These are phyloP conservation scores for Xylaria nigripes DNA, from an alignment of 495 filamentous ascomycete genomes.

Conservation along the genomic window DNA sequence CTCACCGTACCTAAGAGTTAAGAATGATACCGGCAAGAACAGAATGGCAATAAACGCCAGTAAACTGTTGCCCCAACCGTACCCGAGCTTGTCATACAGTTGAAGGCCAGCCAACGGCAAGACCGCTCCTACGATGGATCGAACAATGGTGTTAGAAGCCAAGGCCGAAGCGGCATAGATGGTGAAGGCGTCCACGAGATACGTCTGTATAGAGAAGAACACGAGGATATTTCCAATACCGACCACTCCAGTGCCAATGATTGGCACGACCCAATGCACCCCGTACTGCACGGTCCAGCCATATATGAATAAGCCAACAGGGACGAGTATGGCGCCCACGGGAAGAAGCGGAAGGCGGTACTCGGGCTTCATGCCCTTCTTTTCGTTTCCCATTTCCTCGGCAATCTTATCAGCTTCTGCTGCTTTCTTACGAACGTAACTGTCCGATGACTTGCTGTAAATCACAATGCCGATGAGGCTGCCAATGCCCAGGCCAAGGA, in stretches of 20 bases:
- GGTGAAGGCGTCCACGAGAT: conserved; percentile 52
- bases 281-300: conserved; percentile 50
- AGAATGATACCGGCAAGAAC: conserved; percentile 42
- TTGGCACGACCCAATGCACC: conserved; percentile 56
- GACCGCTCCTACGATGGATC: conserved; percentile 48
- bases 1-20: conserved; percentile 48
- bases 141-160: conserved; percentile 44
- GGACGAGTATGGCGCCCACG: conserved; percentile 43
- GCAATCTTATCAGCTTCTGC: conserved; percentile 23
- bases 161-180: conserved; percentile 55
- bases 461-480: conserved; percentile 30
- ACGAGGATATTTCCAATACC: conserved; percentile 42
- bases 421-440: conserved; percentile 23
- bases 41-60: conserved; percentile 47
- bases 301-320: conserved; percentile 36
- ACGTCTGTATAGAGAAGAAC: conserved; percentile 44
- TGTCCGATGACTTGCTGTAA: conserved; percentile 28
- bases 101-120: conserved; percentile 47
- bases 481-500: conserved; percentile 37
- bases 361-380: conserved; percentile 38
- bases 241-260: conserved; percentile 39
- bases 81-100: conserved; percentile 47
- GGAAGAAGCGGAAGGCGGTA: conserved; percentile 51
- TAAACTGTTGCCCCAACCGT: conserved; percentile 57
- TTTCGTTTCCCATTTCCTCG: conserved; percentile 16